Evolutionary conservation across 495 filamentous ascomycete species (phyloP).

Genomic region (Elasticomyces elasticus): DNA sequence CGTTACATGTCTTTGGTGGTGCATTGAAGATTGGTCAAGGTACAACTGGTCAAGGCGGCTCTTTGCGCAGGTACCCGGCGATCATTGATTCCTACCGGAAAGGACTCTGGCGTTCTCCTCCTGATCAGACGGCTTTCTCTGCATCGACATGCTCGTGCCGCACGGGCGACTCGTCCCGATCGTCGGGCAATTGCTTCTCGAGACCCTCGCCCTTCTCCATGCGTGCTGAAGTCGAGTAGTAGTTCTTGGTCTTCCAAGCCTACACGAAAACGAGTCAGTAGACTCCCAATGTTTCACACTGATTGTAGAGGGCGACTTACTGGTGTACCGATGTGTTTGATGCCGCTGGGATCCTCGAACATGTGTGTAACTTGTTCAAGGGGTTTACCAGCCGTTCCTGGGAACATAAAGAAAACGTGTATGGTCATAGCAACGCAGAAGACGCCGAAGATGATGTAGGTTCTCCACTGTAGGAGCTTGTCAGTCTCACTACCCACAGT

Average conservation of each 20-base stretch:
- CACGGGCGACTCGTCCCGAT: neutral
- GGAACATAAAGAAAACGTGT: constrained; percentile 74
- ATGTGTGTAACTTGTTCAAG: constrained; percentile 65
- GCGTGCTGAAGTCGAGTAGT: constrained; percentile 5
- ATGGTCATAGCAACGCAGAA: constrained; percentile 63
- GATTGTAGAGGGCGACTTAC: constrained; percentile 37
- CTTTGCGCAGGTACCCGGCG: no score
- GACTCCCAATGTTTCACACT: constrained; percentile 49
- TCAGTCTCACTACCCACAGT: neutral
- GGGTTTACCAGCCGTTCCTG: constrained; percentile 72
- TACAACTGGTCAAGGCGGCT: no score
- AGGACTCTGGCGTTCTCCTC: no score
- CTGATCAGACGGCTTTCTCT: neutral
- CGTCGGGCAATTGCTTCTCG: constrained; percentile 8
- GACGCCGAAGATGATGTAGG: constrained; percentile 65
- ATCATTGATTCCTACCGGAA: no score
- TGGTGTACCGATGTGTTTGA: constrained; percentile 53
- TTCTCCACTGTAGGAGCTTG: constrained; percentile 44
- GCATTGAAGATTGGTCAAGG: no score
- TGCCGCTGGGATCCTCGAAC: constrained; percentile 53
- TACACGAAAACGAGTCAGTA: constrained; percentile 1
- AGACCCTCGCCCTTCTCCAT: constrained; percentile 13
- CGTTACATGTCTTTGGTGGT: no score
- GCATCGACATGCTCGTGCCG: neutral
- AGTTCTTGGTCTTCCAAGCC: constrained; percentile 17